These are phyloP conservation scores for Ambrosiella beaveri DNA, from an alignment of 2,329 filamentous ascomycete species.

Conservation along the genomic window DNA sequence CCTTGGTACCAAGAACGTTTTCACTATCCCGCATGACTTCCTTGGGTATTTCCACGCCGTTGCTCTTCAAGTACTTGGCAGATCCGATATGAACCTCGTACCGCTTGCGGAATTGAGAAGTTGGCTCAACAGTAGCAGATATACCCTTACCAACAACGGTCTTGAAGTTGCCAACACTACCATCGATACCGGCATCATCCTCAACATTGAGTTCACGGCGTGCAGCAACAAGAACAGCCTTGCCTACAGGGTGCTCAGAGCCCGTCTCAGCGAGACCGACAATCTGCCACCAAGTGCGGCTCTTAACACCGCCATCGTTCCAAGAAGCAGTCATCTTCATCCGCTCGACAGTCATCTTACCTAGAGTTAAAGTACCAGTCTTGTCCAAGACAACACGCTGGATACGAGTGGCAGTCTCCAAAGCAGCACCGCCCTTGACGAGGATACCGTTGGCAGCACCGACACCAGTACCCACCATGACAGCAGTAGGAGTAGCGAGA, in stretches of 20 bases:
- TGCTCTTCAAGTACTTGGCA: slow-evolving; percentile 54
- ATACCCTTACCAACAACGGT: slow-evolving; percentile 74
- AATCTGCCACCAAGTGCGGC: slow-evolving; percentile 83
- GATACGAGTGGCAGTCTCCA: slow-evolving; percentile 80
- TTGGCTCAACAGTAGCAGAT: slow-evolving; percentile 61
- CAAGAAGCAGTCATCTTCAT: slow-evolving; percentile 50
- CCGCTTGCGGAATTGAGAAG: slow-evolving; percentile 30
- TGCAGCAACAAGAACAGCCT: slow-evolving; percentile 61
- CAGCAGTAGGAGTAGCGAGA: slow-evolving; percentile 83
- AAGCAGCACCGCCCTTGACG: slow-evolving; percentile 87
- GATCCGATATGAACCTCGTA: slow-evolving; percentile 79
- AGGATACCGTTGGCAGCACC: slow-evolving; percentile 91
- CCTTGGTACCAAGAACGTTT: slow-evolving; percentile 20
- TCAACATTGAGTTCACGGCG: slow-evolving; percentile 59
- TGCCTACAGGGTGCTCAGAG: slow-evolving; percentile 91
- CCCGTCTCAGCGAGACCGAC: slow-evolving; percentile 90
- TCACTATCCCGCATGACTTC: slow-evolving; percentile 47
- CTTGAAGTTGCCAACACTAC: slow-evolving; percentile 70
- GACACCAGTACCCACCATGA: slow-evolving; percentile 98
- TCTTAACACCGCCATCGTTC: slow-evolving; percentile 49
- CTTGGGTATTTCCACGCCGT: slow-evolving; percentile 47
- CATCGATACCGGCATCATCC: slow-evolving; percentile 58
- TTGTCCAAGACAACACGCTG: slow-evolving; percentile 88
- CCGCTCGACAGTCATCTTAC: slow-evolving; percentile 83
- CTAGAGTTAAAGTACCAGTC: slow-evolving; percentile 84